Base-by-base conservation (phyloP, 805 yeast species). In the Kodamaea lidongshanica region DNA sequence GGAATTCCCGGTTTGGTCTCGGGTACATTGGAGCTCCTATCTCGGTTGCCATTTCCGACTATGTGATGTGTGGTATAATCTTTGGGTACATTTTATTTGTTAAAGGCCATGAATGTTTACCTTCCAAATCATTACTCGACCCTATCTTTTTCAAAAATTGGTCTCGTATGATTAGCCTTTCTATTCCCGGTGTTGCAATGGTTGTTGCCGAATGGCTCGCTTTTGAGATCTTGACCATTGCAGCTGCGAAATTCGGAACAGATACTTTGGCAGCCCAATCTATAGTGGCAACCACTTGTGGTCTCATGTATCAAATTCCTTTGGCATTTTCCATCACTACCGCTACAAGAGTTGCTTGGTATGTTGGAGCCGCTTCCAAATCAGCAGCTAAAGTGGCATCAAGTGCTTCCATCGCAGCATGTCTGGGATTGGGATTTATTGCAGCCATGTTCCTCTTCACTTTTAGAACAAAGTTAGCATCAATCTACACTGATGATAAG, bases 1-100 rank as follows among this genome's bases (percentile, higher is more conserved):
- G 89, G 87, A 65, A 70, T 45, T 40, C 53, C 20, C 42, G 35
- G 3, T 49, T 77, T 26, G 77, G 78, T 1, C 34, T 73, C 35
- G 92, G 92, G 3, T 82, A 74, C 49, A 48, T 74, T 19, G 92
- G 92, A 13, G 89, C 89, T 2, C 89, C 92, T 21, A 62, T 79
- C 19, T 74, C 87, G 3, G 85, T 81, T 12, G 78, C 76, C 3
- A 65, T 78, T 19, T 77, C 83, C 24, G 76, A 81, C 47, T 79
- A 82, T 67, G 46, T 77, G 30, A 79, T 82, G 88, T 78, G 82
- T 15, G 17, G 65, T 9, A 65, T 76, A 27, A 52, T 82, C 22
- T 54, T 65, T 40, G 52, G 61, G 7, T 74, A 72, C 48, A 70
- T 72, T 9, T 50, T 42, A 18, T 49, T 55, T 20, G 56, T 63